Evolutionary conservation across 352 stramenopile genomes (phyloP), one percentile per base, ranked within the genome.

Genomic region (Labyrinthula sp.): DNA sequence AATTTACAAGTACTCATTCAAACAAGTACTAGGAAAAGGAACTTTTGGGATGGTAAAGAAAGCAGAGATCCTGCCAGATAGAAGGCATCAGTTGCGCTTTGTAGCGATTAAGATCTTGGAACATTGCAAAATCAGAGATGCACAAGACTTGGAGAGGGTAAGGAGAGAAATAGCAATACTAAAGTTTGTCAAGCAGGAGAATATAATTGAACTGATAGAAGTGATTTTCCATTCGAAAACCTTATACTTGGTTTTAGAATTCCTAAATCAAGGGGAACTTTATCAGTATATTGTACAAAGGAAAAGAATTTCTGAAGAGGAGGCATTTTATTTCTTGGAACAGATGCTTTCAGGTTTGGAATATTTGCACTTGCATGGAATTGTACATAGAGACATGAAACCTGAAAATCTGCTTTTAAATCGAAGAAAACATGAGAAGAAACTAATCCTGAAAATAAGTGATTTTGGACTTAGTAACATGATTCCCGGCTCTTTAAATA

Each of bases 271-370:
- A 45, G 73, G 72, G 9, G 75, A 92, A 48, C 75, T 92, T 62
- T 92, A 90, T 52, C 74, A 90, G 59, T 88, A 89, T 57, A 92
- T 92, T 45, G 79, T 91, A n/a, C 56, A 69, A 3, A 69, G 82
- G 39, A 67, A 81, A 29, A 68, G 71, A 3, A 69, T 90, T 24
- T 61, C 71, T 10, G 79, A 92, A 40, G 35, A 60, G 8, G 63
- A 82, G 33, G 75, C 76, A 3, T 63, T 65, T 2, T 43, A 58
- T 23, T 72, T 92, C 37, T 91, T 91, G 47, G 62, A 72, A 39
- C 77, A 91, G 54, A 77, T 92, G 30, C 60, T 89, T 4, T 75
- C 89, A 17, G 79, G 77, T 1, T 63, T 89, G 3, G 68, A 79
- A 26, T 88, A 92, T 41, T 62, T 90, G 18, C 80, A 92, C 52